Evolutionary conservation across 108 stramenopile species (phyloP), one percentile per base, ranked within the genome.

Genomic region (Cyclostephanos invisitatus): DNA sequence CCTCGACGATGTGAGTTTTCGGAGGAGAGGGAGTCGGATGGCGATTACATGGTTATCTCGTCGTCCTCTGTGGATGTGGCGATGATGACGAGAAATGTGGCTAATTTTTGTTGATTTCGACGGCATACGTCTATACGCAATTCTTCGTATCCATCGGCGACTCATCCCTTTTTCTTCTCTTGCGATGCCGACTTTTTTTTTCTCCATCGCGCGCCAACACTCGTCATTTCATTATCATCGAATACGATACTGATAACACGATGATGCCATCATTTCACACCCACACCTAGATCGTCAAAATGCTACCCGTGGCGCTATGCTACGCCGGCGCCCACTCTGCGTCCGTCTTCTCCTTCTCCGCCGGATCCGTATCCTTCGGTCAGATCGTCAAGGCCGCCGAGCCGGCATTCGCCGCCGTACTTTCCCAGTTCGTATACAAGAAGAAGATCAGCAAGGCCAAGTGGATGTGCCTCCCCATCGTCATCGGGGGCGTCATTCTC

Each of bases 311-410:
- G 0, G 86, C 84, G n/a, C 83, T 87, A 55, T 85, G 84, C 84
- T 67, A 62, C 59, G 77, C 77, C 17, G 85, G 80, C 11, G 87
- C 87, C 37, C 87, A 88, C 74, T 84, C 76, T 5, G 84, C 83
- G 11, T 84, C 83, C 51, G 87, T 88, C 55, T 85, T 88, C 38
- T 74, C 87, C 44, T 79, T 88, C 56, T 72, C 79, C 10, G 84
- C 87, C 54, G 87, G 87, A 11, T 76, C 85, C 27, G 87, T 88
- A 12, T 66, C 67, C 64, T 88, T 88, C 60, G 87, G 85, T 5
- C 87, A 88, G 70, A 88, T 88, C 48, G 85, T 88, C 72, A 88
- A 88, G 77, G 83, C 87, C 20, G 85, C 83, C 36, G 87, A 88
- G 62, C 87, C 87, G 10, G 87, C 85, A 5, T 85, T 84, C 65